Evolutionary conservation across 306 rosid genomes (phyloP), one percentile per base, ranked within the genome.

Genomic region (Rosa persica): DNA sequence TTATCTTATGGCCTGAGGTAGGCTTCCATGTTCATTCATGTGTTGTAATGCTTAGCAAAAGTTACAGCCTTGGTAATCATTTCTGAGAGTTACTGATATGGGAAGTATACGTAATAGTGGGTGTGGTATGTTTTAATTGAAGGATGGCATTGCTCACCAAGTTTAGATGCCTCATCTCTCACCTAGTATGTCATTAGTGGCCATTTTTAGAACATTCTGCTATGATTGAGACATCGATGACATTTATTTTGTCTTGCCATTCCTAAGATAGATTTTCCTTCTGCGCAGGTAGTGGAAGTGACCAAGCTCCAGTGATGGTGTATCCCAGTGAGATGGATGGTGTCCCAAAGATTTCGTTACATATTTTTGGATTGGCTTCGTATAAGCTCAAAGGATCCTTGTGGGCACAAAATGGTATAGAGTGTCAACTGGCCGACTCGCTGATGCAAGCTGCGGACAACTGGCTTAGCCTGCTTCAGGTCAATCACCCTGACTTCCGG

Each of bases 401-500:
- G 64, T 90, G 98, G 98, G 79, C 79, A 64, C 89, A 88, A 72
- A 84, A 83, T 39, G 89, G 91, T 43, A 75, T 38, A 42, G 97
- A 90, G 76, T 83, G 84, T 83, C 93, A 87, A 70, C 58, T 5
- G 25, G 88, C 87, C 8, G 83, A 86, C 80, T 92, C 86, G 74
- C 94, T 90, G 79, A 74, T 83, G 84, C 90, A 89, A 79, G 90
- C 85, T 34, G 94, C 98, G 5, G 93, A 83, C 34, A 88, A 88
- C 25, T 90, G 98, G 98, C 87, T 94, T 40, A 86, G 87, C 78
- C 40, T n/a, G 73, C 92, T 12, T 84, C 91, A 83, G 76, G 98
- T 92, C 84, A 81, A 84, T 71, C 98, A 94, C 77, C 96, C 98
- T 0, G 96, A 94, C 84, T 92, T 83, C 89, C 88, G 83, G 87